Base-by-base conservation (phyloP, 306 rosid species). In the Urtica urens region DNA sequence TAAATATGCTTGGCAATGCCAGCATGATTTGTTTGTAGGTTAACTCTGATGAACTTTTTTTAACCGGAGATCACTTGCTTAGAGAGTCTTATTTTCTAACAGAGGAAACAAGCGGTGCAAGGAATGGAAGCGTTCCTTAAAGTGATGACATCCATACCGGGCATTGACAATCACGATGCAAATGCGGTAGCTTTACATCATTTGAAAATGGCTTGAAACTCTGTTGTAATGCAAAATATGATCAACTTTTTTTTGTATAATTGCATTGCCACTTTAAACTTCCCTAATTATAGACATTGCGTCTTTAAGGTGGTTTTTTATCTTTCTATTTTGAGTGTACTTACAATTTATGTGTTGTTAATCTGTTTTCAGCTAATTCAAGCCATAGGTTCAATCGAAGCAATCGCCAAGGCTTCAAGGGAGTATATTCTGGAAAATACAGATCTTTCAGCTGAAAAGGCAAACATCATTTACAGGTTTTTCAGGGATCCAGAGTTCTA, bases 371-470 rank as follows among this genome's bases (percentile, higher is more conserved):
- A 83, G 97, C 90, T 88, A 40, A 68, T 64, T 65, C 96, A 88
- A 68, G 86, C 95, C 33, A 61, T 88, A 31, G 97, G 97, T 38
- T 83, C 95, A 53, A 71, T 88, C 55, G 90, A 81, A 75, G 93
- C 81, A 57, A 74, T 81, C 45, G 86, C 86, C 38, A 81, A 76
- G 69, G 86, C 81, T 35, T 81, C 93, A 9, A 78, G 70, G 76
- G 90, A 68, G 56, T 60, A 76, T 24, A 72, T 81, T 64, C 67
- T 88, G 48, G 90, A 74, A 66, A 88, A 76, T 73, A 81, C 97
- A 5, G 93, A 88, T 64, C 95, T 88, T 61, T 79, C 95, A 23
- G 72, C 72, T 26, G 84, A 84, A 46, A 84, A 88, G 80, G 95
- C 90, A 26, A 82, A 74, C 60, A 53, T 53, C 22, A 38, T 84